Percentiles rank a stretch among this genome's conserved stretches.
phyloP scores from a whole-genome alignment of 805 yeast species.

The Nakazawaea populi region DNA sequence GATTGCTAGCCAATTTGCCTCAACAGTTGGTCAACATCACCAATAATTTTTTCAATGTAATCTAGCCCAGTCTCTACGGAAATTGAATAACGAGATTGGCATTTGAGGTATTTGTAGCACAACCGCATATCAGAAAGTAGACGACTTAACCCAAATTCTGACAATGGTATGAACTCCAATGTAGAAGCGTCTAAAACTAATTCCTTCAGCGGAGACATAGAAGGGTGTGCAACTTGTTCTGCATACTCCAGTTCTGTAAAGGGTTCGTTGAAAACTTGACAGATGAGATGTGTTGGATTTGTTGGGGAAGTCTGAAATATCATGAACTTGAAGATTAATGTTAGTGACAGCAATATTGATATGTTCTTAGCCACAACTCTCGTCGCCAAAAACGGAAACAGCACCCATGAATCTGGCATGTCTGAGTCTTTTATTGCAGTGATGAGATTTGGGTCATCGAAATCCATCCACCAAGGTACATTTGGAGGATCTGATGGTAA shows the following conservation, averaged over 20 bases:
- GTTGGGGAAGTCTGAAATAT: neutral
- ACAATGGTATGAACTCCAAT: constrained; percentile 1
- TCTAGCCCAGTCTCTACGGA: neutral
- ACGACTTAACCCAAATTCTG: neutral
- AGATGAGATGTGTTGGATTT: neutral
- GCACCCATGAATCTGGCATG: constrained; percentile 9
- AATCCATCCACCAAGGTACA: constrained; percentile 2
- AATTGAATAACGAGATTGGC: neutral
- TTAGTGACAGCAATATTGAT: constrained; percentile 5
- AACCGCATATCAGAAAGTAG: constrained; percentile 3
- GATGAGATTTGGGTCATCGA: constrained; percentile 1
- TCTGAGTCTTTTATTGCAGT: constrained; percentile 4
- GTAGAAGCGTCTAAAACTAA: neutral
- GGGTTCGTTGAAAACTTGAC: constrained; percentile 1
- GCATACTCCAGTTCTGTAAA: neutral
- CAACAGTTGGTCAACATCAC: constrained; percentile 6
- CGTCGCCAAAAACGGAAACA: constrained; percentile 1
- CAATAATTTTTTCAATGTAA: constrained; percentile 3
- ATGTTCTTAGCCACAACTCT: neutral
- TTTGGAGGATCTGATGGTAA: neutral
- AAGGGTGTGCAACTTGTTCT: neutral
- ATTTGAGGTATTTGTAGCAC: constrained; percentile 1
- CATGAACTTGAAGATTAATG: constrained; percentile 4
- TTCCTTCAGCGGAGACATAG: neutral
- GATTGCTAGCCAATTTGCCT: neutral